phyloP scores from a whole-genome alignment of 805 yeast species.

The Vanderwaltozyma tropicalis region DNA sequence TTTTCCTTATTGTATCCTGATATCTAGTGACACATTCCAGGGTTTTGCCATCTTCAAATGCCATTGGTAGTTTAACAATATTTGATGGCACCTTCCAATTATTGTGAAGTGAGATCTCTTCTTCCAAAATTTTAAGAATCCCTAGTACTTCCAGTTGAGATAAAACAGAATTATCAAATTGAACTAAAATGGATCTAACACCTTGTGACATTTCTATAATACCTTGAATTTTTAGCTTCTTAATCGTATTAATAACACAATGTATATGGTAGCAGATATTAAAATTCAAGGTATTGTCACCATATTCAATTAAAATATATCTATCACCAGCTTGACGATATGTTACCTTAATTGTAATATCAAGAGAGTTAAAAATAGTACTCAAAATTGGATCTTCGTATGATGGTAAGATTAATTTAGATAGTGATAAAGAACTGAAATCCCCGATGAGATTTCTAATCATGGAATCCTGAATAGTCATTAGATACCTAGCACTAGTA shows the following conservation, averaged over 20 bases:
- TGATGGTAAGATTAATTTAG: conserved; percentile 22
- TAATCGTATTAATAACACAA: conserved; percentile 65
- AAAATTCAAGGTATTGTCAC: conserved; percentile 78
- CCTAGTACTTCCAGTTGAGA: conserved; percentile 53
- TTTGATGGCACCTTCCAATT: conserved; percentile 84
- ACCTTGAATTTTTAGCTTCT: conserved; percentile 56
- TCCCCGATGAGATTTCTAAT: conserved; percentile 33
- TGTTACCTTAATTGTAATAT: conserved; percentile 42
- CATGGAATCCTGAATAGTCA: conserved; percentile 46
- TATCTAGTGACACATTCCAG: conserved; percentile 84
- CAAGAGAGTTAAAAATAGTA: conserved; percentile 18
- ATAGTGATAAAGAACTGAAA: no score
- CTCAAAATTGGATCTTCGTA: conserved; percentile 66
- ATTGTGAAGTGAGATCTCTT: conserved; percentile 59
- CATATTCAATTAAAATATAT: conserved; percentile 84
- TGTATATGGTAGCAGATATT: conserved; percentile 78
- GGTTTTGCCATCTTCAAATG: conserved; percentile 87
- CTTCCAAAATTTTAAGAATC: conserved; percentile 62
- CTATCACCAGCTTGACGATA: conserved; percentile 98
- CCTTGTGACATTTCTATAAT: conserved; percentile 95
- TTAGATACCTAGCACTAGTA: conserved; percentile 57
- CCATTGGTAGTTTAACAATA: conserved; percentile 82
- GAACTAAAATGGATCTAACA: conserved; percentile 87
- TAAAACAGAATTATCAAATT: conserved; percentile 56
- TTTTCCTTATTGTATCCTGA: conserved; percentile 82